Base-by-base conservation (phyloP, 1,284 basidiomycete species). In the Salmacisia buchloeana region DNA sequence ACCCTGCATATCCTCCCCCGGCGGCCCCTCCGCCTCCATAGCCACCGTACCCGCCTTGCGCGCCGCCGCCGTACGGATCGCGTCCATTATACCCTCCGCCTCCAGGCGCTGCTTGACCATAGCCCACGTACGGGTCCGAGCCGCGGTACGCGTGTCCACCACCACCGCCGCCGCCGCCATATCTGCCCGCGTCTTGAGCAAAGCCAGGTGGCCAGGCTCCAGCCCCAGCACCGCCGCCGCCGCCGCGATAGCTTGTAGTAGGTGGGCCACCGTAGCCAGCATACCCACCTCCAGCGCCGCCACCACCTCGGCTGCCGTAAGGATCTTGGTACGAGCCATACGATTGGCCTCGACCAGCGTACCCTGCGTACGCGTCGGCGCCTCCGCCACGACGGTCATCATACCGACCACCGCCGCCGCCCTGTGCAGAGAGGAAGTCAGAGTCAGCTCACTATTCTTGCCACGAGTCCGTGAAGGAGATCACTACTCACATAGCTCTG, bases 191-290 rank as follows among this genome's bases (percentile, higher is more conserved):
- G 46, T 69, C n/a, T n/a, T n/a, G n/a, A n/a, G n/a, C n/a, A n/a
- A n/a, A n/a, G n/a, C n/a, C n/a, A n/a, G n/a, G n/a, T n/a, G n/a
- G n/a, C n/a, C n/a, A 69, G 25, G 56, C 58, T 2, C 46, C 66
- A 2, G 45, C n/a, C n/a, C n/a, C n/a, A n/a, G n/a, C n/a, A n/a
- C n/a, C n/a, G n/a, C n/a, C n/a, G n/a, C n/a, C 63, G 3, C 61
- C 60, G 39, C 57, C 66, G 25, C 65, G 60, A 36, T 65, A 67
- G 15, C 58, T 60, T 12, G 59, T 58, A 29, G 34, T 31, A 18
- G 39, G 25, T 15, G 43, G 49, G 10, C 57, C 58, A n/a, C 63
- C 70, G n/a, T 63, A 66, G 25, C 69, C 67, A 27, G 60, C 62
- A 52, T 68, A 68, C 10, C 61, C 64, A 12, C 62, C 65, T 1